Percentiles rank a stretch among this genome's conserved stretches.
Evolutionary conservation across 1,284 basidiomycete species (phyloP).

Genomic region (Anthracocystis walkeri): DNA sequence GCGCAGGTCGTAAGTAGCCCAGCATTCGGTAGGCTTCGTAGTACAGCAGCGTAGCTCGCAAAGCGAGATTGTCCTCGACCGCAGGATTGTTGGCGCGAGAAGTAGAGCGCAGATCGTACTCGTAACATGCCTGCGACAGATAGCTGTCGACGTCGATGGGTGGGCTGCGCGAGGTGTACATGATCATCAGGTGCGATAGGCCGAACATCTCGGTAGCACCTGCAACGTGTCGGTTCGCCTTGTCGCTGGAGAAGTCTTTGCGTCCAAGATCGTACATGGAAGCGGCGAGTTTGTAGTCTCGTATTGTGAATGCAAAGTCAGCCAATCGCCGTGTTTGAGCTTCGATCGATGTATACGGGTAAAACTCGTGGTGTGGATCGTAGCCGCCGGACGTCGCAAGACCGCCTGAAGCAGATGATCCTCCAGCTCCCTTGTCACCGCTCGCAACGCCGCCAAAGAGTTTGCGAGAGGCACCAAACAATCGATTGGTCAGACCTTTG

Average conservation of each 20-base stretch:
- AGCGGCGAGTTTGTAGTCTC: slow-evolving; percentile 87
- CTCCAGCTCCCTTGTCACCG: slow-evolving; percentile 43
- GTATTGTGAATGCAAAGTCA: slow-evolving; percentile 92
- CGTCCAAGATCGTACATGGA: slow-evolving; percentile 86
- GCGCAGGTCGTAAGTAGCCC: slow-evolving; percentile 44
- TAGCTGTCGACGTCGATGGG: slow-evolving; percentile 60
- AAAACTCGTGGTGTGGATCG: slow-evolving; percentile 59
- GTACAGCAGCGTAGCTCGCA: slow-evolving; percentile 62
- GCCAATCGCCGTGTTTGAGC: slow-evolving; percentile 78
- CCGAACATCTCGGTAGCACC: slow-evolving; percentile 67
- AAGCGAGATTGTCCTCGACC: slow-evolving; percentile 37
- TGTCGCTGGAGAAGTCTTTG: slow-evolving; percentile 67
- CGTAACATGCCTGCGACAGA: slow-evolving; percentile 49
- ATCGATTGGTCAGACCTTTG: slow-evolving; percentile 85
- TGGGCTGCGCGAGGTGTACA: slow-evolving; percentile 36
- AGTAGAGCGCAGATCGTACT: slow-evolving; percentile 24
- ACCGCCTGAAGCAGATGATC: slow-evolving; percentile 43
- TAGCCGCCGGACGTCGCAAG: slow-evolving; percentile 50
- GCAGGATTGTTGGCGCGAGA: slow-evolving; percentile 11
- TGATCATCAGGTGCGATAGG: slow-evolving; percentile 57
- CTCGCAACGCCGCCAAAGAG: slow-evolving; percentile 70
- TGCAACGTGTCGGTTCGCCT: slow-evolving; percentile 58
- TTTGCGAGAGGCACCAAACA: slow-evolving; percentile 73
- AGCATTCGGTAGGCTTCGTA: slow-evolving; percentile 57
- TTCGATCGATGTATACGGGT: slow-evolving; percentile 71